Conservation (phyloP, 352 stramenopile species). For the Globisporangium parvum region DNA sequence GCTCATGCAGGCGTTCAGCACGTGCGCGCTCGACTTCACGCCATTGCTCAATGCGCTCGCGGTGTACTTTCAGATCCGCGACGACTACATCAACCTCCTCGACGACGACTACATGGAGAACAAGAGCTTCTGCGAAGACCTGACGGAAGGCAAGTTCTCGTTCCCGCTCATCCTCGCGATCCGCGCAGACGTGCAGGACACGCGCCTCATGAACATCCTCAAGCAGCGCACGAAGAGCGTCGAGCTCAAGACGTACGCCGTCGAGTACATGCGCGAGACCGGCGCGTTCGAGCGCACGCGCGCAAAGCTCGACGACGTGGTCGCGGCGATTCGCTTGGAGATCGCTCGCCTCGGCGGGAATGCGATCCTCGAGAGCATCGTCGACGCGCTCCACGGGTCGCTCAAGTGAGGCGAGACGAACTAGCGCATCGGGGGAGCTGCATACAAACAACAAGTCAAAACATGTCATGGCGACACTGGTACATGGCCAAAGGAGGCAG, state of each 20-base stretch:
- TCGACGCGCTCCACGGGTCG: constrained; percentile 41
- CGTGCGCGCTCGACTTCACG: constrained; percentile 65
- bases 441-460: too few species aligned
- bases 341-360: constrained; percentile 55
- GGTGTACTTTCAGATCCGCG: constrained; percentile 97
- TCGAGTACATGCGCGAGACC: constrained; percentile 76
- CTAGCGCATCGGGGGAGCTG: too few species aligned
- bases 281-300: constrained; percentile 49
- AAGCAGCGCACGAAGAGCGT: constrained; percentile 95
- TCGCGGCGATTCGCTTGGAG: constrained; percentile 38
- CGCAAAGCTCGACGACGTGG: constrained; percentile 47
- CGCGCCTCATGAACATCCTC: constrained; percentile 92
- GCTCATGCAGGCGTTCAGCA: constrained; percentile 90
- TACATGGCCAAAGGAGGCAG: too few species aligned
- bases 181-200: constrained; percentile 65
- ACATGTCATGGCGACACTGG: too few species aligned
- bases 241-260: constrained; percentile 94
- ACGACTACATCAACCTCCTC: constrained; percentile 97
- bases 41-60: constrained; percentile 91
- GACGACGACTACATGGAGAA: constrained; percentile 96
- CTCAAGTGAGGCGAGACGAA: too few species aligned
- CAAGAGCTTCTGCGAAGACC: constrained; percentile 97
- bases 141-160: constrained; percentile 97
- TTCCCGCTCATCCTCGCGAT: constrained; percentile 86
- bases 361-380: constrained; percentile 44